Conservation (phyloP, 768 basidiomycete species). For the Pleurotus citrinopileatus region DNA sequence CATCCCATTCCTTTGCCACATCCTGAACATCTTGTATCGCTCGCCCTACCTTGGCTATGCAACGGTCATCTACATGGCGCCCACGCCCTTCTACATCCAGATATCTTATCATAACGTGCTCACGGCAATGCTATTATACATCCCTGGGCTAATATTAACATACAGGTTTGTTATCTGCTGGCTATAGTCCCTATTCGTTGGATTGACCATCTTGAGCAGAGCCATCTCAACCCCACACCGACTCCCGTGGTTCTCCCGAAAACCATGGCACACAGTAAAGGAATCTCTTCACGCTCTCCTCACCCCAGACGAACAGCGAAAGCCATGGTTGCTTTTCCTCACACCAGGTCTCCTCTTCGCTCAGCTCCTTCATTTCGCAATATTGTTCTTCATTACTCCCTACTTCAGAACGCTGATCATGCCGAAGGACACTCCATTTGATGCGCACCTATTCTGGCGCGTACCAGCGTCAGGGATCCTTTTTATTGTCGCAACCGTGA, state of each 20-base stretch:
- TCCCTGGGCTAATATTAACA: constrained; percentile 15
- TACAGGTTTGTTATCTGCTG: constrained; percentile 15
- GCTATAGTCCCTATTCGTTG: too few species aligned
- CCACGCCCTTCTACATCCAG: neutral
- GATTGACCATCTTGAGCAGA: too few species aligned
- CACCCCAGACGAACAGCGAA: constrained; percentile 57
- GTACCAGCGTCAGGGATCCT: neutral
- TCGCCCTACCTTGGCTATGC: neutral
- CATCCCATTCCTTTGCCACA: neutral
- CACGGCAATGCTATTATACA: constrained; percentile 12
- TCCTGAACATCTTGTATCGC: neutral
- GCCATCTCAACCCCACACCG: constrained; percentile 57
- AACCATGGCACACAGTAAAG: constrained; percentile 33
- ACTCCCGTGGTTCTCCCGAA: constrained; percentile 27
- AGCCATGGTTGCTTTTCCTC: constrained; percentile 52
- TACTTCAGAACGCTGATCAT: constrained; percentile 26
- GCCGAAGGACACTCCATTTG: constrained; percentile 5
- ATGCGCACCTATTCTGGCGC: neutral
- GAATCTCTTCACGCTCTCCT: constrained; percentile 50
- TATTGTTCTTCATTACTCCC: constrained; percentile 14
- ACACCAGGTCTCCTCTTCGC: constrained; percentile 51
- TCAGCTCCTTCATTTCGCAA: constrained; percentile 38
- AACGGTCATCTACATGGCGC: neutral
- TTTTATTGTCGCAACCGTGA: constrained; percentile 13
- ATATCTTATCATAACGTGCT: neutral